Evolutionary conservation across 192 early-diverging fungal genomes (phyloP), one percentile per base, ranked within the genome.

Genomic region (Entomortierella parvispora): DNA sequence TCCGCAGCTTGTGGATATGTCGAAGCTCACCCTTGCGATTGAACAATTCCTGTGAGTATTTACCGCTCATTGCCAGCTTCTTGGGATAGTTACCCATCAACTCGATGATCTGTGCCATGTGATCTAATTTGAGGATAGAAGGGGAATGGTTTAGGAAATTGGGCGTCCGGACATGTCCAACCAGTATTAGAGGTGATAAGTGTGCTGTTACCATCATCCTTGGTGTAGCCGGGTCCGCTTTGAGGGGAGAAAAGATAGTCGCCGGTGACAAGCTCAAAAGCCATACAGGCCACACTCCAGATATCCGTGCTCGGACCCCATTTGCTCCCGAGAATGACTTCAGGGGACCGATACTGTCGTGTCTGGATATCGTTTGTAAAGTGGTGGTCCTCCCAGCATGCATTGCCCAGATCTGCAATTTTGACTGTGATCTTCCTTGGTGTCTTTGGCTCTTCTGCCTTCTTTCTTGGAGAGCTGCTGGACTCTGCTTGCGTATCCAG

Each of bases 321-420:
- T 37, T 87, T 84, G 20, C 91, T 85, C 18, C 97, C 97, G n/a
- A 98, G 83, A 58, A 98, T 97, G 4, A 96, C 97, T 80, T 99
- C 97, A 33, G 97, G 97, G 17, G 91, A 93, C 59, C 97, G 90
- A 70, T 99, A 99, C 81, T 99, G 96, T 52, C 97, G 90, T 44
- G 97, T 99, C 80, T 99, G 97, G 62, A 99, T 98, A 69, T 97
- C 95, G 50, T 93, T 91, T 0, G 96, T 96, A 67, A 97, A 98
- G 70, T 99, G 96, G 71, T 98, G 92, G 75, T 97, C 86, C 4
- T 91, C 89, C 97, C 97, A 99, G 70, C 95, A 97, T 31, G 96
- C 95, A 77, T 99, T 99, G 20, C 97, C 97, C 22, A 99, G 80
- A 82, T 99, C 97, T 11, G 96, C 96, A 71, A 99, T 94, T 82